These are phyloP conservation scores for Xylariaceae sp. DNA, from an alignment of 2,329 filamentous ascomycete species.

Conservation along the genomic window DNA sequence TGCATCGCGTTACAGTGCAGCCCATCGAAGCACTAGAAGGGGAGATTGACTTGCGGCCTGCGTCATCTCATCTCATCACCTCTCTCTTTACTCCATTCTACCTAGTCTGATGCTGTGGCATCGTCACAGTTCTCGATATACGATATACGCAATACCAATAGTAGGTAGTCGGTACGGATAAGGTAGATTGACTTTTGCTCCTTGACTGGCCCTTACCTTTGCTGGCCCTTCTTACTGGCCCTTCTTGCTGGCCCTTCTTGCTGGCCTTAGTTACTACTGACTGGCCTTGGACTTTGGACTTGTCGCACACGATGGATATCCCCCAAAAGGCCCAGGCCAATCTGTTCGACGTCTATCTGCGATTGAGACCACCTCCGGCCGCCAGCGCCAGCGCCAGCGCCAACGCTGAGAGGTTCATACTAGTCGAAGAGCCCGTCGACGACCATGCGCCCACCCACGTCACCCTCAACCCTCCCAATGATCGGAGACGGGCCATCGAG, in stretches of 20 bases:
- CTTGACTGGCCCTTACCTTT: too few species aligned
- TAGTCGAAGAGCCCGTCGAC: constrained; percentile 58
- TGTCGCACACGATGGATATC: constrained; percentile 35
- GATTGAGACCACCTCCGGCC: constrained; percentile 63
- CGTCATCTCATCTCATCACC: neutral
- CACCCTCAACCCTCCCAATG: constrained; percentile 72
- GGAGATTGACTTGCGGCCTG: neutral
- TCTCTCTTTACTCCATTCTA: neutral
- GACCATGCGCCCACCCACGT: constrained; percentile 59
- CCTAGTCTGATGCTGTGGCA: neutral
- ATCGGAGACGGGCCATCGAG: constrained; percentile 82
- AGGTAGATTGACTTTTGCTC: too few species aligned
- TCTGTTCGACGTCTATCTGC: constrained; percentile 88
- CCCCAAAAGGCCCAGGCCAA: constrained; percentile 43
- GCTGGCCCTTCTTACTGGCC: too few species aligned
- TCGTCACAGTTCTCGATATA: neutral
- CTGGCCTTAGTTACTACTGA: neutral
- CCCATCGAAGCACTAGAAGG: neutral
- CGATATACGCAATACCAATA: too few species aligned
- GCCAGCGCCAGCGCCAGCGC: constrained; percentile 36
- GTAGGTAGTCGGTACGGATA: too few species aligned
- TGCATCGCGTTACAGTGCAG: constrained; percentile 2
- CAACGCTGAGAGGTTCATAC: constrained; percentile 64
- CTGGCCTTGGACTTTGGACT: neutral
- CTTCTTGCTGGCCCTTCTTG: too few species aligned